Evolutionary conservation across 2,329 filamentous ascomycete species (phyloP).

Genomic region (Furcasterigmium sp.): DNA sequence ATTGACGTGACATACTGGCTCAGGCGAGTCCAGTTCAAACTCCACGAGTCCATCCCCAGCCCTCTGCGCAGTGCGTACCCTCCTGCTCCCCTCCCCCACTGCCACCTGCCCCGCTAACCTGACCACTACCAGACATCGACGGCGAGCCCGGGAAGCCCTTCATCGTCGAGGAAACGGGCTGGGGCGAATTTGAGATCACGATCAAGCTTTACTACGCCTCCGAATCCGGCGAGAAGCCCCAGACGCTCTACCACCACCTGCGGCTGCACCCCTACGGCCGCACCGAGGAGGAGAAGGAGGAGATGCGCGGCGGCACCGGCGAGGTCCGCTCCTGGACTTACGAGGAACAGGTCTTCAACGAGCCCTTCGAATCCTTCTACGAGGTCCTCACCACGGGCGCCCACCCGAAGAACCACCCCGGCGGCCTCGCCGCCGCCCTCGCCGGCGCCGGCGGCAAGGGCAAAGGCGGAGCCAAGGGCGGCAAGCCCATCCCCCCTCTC

Average conservation of each 20-base stretch:
- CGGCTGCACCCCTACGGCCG: conserved; percentile 87
- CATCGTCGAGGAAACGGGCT: conserved; percentile 85
- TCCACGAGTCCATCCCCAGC: conserved; percentile 95
- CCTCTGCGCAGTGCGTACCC: conserved; percentile 64
- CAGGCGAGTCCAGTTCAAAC: conserved; percentile 94
- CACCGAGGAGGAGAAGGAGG: conserved; percentile 66
- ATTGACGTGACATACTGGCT: conserved; percentile 94
- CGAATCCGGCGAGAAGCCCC: conserved; percentile 85
- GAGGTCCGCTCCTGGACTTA: conserved; percentile 76
- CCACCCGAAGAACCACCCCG: conserved; percentile 39
- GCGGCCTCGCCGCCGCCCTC: conserved; percentile 14
- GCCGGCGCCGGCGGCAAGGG: conserved; percentile 46
- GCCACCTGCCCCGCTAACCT: conserved; percentile 11
- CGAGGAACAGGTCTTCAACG: conserved; percentile 95
- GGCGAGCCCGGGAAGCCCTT: conserved; percentile 65
- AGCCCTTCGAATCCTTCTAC: conserved; percentile 89
- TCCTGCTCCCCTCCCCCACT: background rate
- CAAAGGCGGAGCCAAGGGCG: conserved; percentile 27
- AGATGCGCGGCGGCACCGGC: conserved; percentile 50
- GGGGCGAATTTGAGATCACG: conserved; percentile 96
- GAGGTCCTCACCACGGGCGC: conserved; percentile 75
- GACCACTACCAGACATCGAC: conserved; percentile 54
- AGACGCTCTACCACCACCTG: conserved; percentile 90
- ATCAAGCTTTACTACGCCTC: conserved; percentile 91
- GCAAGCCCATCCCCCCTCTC: conserved; percentile 29